phyloP scores from a whole-genome alignment of 305 asterid genomes.

The Rubia balearica region DNA sequence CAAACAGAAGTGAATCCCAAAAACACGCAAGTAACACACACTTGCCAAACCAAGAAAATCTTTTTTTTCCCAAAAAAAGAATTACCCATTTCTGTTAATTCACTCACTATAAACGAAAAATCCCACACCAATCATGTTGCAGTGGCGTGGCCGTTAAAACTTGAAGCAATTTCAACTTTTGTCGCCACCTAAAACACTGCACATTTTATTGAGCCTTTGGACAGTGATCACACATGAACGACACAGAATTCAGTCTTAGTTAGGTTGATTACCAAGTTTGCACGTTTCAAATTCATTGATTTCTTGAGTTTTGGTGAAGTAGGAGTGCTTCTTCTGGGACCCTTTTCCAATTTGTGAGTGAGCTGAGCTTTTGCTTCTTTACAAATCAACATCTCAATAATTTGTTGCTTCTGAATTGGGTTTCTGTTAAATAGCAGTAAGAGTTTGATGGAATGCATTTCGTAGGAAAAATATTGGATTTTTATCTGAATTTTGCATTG shows the following conservation, averaged over 20 bases:
- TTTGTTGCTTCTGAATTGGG: constrained; percentile 6
- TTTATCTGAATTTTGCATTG: not conserved
- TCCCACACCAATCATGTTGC: not conserved
- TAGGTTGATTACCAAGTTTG: constrained; percentile 7
- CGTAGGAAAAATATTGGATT: not conserved
- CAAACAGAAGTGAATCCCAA: not conserved
- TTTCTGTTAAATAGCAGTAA: not conserved
- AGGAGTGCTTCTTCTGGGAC: constrained; percentile 1
- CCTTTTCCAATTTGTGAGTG: constrained; percentile 1
- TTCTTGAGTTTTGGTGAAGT: not conserved
- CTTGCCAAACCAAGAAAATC: not conserved
- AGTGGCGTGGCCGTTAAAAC: constrained; percentile 11
- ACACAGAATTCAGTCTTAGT: not conserved
- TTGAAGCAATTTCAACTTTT: not conserved
- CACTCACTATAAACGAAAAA: not conserved
- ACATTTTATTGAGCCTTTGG: not conserved
- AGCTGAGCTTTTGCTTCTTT: not conserved
- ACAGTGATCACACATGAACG: constrained; percentile 1
- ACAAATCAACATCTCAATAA: not conserved
- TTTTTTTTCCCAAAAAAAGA: not conserved
- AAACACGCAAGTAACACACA: not conserved
- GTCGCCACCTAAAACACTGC: not conserved
- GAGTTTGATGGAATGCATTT: not conserved
- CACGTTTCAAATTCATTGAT: not conserved
- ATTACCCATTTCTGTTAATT: not conserved